A percentile compares a stretch with the other conserved stretches of the same genome.
Conservation (phyloP, 148 eudicot species). For the Persicaria maculosa region DNA sequence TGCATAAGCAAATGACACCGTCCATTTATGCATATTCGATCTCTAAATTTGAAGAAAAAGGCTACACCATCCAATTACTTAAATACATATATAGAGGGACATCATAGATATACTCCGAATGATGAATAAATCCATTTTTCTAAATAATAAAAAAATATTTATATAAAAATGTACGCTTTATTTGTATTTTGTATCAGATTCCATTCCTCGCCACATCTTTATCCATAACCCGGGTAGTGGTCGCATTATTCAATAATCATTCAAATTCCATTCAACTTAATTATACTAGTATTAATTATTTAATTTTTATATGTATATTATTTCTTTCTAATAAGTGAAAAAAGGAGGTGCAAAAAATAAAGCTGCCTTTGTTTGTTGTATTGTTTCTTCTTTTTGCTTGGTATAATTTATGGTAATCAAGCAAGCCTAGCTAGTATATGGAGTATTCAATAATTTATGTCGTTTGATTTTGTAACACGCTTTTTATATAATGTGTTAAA, state of each 20-base stretch:
- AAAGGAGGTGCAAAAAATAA: no score
- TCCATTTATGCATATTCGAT: constrained; percentile 8
- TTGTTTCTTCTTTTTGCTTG: no score
- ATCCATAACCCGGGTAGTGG: constrained; percentile 25
- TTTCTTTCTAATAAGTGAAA: no score
- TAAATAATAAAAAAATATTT: no score
- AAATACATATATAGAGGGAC: background rate
- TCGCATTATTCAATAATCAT: constrained; percentile 16
- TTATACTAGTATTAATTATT: background rate
- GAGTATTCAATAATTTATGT: no score
- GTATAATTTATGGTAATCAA: no score
- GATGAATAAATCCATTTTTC: background rate
- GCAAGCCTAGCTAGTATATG: no score
- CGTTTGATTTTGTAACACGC: no score
- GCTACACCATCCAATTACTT: background rate
- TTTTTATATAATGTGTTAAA: no score
- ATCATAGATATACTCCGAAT: constrained; percentile 4
- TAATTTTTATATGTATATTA: no score
- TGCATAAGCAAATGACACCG: background rate
- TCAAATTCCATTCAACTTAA: constrained; percentile 20
- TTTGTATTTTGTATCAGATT: constrained; percentile 34
- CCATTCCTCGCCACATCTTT: constrained; percentile 28
- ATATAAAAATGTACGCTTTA: constrained; percentile 38
- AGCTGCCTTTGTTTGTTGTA: no score
- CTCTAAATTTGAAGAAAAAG: background rate